Conservation (phyloP, 2,329 filamentous ascomycete species). For the Colletotrichum ledebouriae region DNA sequence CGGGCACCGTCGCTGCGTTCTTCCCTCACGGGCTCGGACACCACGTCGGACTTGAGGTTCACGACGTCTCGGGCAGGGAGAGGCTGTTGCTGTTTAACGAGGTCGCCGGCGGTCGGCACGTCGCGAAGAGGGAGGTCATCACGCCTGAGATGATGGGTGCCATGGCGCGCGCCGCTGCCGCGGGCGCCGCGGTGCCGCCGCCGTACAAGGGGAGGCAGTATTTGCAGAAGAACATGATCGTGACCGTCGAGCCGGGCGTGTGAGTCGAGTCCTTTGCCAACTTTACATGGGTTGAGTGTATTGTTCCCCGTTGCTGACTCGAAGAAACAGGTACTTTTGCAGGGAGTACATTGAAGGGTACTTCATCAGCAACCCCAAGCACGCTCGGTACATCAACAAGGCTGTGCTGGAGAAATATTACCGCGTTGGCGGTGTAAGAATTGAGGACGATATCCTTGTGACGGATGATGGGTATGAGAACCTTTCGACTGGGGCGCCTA, state of each 20-base stretch:
- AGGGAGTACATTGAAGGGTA: constrained; percentile 79
- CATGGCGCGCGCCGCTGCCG: constrained; percentile 45
- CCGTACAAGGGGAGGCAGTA: constrained; percentile 53
- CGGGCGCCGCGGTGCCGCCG: constrained; percentile 43
- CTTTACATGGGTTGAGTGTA: not conserved
- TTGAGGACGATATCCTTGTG: constrained; percentile 91
- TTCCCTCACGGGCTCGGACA: constrained; percentile 77
- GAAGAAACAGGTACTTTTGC: constrained; percentile 75
- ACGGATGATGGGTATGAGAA: constrained; percentile 86
- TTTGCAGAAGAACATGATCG: constrained; percentile 74
- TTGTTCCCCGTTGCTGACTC: constrained; percentile 13
- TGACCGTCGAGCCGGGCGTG: constrained; percentile 85
- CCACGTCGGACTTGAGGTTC: constrained; percentile 75
- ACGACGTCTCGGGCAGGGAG: constrained; percentile 66
- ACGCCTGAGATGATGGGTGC: constrained; percentile 52
- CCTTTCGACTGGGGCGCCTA: constrained; percentile 79
- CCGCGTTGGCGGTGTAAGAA: constrained; percentile 87
- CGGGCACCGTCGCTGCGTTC: constrained; percentile 71
- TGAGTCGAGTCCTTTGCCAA: constrained; percentile 51
- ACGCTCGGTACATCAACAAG: constrained; percentile 75
- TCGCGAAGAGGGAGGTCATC: constrained; percentile 59
- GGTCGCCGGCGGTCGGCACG: constrained; percentile 48
- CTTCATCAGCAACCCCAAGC: constrained; percentile 70
- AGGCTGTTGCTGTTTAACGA: constrained; percentile 51
- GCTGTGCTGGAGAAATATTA: constrained; percentile 77